Conservation (phyloP, 106 monocot genomes). For the Apostasia ramifera region DNA sequence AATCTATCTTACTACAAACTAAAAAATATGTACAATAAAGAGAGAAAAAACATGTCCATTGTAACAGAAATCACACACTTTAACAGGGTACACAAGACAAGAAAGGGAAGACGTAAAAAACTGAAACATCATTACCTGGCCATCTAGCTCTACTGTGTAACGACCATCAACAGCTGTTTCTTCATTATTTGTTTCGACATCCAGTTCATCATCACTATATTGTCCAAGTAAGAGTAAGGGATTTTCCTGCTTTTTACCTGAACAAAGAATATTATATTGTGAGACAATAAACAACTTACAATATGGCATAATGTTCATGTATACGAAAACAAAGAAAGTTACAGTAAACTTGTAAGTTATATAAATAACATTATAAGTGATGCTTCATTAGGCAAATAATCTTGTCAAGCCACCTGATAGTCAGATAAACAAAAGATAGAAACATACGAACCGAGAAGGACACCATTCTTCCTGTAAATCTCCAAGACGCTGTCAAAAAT, state of each 20-base stretch:
- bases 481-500: conserved; percentile 80
- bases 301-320: too few species aligned
- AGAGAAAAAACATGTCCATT: too few species aligned
- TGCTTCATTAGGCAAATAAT: conserved; percentile 6
- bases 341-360: neutral
- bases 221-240: conserved; percentile 89
- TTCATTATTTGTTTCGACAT: conserved; percentile 36
- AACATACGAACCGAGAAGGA: conserved; percentile 92
- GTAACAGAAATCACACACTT: too few species aligned
- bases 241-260: conserved; percentile 77
- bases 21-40: too few species aligned
- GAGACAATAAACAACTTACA: conserved; percentile 11
- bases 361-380: neutral
- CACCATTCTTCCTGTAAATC: conserved; percentile 66
- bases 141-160: conserved; percentile 12
- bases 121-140: neutral
- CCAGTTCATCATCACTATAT: conserved; percentile 91
- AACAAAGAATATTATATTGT: conserved; percentile 16
- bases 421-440: conserved; percentile 60
- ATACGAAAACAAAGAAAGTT: too few species aligned
- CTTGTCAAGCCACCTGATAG: conserved; percentile 33
- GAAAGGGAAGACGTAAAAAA: neutral
- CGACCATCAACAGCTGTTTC: conserved; percentile 27
- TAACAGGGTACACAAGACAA: neutral
- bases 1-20: too few species aligned